Conservation (phyloP, 495 filamentous ascomycete genomes). For the Pyrenopolyporus hunteri region DNA sequence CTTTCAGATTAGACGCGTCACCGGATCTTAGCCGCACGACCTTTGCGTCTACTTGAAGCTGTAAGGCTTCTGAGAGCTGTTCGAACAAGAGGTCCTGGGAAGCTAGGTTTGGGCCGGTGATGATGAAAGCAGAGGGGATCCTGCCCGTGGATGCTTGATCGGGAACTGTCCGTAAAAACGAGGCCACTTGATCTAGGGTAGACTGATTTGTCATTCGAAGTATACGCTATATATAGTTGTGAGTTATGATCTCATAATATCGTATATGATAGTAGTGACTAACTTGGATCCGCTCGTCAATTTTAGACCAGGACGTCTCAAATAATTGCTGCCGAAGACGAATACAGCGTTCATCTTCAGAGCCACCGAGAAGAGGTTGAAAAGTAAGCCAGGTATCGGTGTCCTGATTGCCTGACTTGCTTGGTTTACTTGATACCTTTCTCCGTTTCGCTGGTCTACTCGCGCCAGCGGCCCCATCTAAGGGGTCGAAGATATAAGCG, state of each 20-base stretch:
- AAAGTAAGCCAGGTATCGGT: slow-evolving; percentile 47
- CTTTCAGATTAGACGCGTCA: slow-evolving; percentile 83
- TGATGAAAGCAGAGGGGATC: slow-evolving; percentile 81
- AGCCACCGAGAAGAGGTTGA: slow-evolving; percentile 65
- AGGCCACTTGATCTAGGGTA: slow-evolving; percentile 66
- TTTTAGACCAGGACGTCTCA: slow-evolving; percentile 67
- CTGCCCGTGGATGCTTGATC: slow-evolving; percentile 44
- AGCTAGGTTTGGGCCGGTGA: slow-evolving; percentile 85
- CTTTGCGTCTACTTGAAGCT: slow-evolving; percentile 53
- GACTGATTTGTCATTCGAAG: slow-evolving; percentile 66
- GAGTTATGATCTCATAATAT: slow-evolving; percentile 4
- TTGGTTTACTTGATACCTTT: slow-evolving; percentile 52
- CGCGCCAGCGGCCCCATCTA: slow-evolving; percentile 39
- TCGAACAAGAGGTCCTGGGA: slow-evolving; percentile 75
- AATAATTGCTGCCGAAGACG: slow-evolving; percentile 66
- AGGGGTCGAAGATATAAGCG: slow-evolving; percentile 72
- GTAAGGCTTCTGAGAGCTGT: slow-evolving; percentile 64
- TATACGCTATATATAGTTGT: slow-evolving; percentile 47
- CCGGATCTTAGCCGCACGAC: slow-evolving; percentile 77
- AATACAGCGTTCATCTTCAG: slow-evolving; percentile 60
- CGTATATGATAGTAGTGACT: slow-evolving; percentile 17
- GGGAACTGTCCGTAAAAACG: slow-evolving; percentile 66
- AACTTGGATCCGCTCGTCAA: slow-evolving; percentile 74
- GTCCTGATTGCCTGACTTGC: slow-evolving; percentile 29
- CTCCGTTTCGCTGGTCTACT: slow-evolving; percentile 70